These are phyloP conservation scores for Ogataea methanolica DNA, from an alignment of 805 yeast genomes.

Conservation along the genomic window DNA sequence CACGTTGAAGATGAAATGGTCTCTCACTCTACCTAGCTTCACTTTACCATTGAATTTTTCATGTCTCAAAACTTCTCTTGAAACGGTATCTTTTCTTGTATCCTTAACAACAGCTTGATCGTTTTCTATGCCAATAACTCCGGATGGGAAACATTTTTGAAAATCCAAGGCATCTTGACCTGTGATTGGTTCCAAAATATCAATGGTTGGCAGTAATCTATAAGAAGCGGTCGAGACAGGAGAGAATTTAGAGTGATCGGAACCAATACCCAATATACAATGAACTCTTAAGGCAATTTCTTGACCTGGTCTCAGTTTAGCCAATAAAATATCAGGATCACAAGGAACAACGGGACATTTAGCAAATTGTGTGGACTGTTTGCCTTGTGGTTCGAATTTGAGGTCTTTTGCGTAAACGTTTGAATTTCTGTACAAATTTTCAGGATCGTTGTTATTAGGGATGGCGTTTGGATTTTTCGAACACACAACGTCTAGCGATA, in stretches of 20 bases:
- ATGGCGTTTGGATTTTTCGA: conserved; percentile 83
- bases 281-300: conserved; percentile 88
- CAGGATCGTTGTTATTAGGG: conserved; percentile 72
- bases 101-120: conserved; percentile 80
- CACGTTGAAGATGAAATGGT: conserved; percentile 89
- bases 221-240: conserved; percentile 97
- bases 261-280: conserved; percentile 85
- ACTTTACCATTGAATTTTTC: conserved; percentile 87
- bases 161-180: conserved; percentile 77
- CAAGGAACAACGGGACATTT: conserved; percentile 65
- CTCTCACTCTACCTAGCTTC: conserved; percentile 84
- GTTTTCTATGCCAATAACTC: conserved; percentile 74
- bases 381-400: conserved; percentile 88
- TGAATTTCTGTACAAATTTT: conserved; percentile 76
- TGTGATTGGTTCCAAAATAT: conserved; percentile 64
- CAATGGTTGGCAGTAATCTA: conserved; percentile 84
- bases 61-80: conserved; percentile 93
- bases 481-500: conserved; percentile 77
- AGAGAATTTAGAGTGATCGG: conserved; percentile 96
- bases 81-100: conserved; percentile 92
- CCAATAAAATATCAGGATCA: conserved; percentile 85
- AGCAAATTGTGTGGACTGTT: conserved; percentile 69
- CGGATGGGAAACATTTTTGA: conserved; percentile 87
- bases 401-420: conserved; percentile 87
- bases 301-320: conserved; percentile 95